A percentile compares a stretch with the other conserved stretches of the same genome.
These are phyloP conservation scores for Elsinoe necatrix DNA, from an alignment of 2,329 filamentous ascomycete genomes.

Conservation along the genomic window DNA sequence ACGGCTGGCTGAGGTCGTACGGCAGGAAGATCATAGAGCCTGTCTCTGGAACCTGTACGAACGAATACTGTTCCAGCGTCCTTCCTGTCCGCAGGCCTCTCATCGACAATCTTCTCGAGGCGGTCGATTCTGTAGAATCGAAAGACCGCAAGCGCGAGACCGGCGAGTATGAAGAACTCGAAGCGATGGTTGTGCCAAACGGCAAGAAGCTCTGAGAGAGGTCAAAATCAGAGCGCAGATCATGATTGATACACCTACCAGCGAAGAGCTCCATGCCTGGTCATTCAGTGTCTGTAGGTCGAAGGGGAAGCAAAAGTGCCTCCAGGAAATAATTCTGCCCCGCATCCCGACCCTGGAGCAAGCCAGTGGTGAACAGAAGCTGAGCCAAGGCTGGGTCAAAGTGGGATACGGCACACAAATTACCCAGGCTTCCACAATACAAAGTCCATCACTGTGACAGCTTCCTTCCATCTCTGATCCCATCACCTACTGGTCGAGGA, in stretches of 20 bases:
- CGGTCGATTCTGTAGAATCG: conserved; percentile 23
- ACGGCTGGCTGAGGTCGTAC: background rate
- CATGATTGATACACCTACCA: background rate
- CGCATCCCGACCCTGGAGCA: background rate
- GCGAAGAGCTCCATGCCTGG: conserved; percentile 11
- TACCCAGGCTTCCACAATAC: too few species aligned
- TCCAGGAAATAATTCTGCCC: background rate
- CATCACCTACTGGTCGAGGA: too few species aligned
- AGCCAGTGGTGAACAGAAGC: too few species aligned
- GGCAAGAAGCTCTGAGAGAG: conserved; percentile 25
- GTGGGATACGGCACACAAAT: too few species aligned
- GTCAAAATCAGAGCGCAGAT: background rate
- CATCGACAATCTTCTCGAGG: conserved; percentile 19
- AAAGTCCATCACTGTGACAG: too few species aligned
- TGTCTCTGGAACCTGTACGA: background rate
- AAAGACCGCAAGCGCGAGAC: conserved; percentile 24
- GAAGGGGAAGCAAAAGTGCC: background rate
- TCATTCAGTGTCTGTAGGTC: background rate
- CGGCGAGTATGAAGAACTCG: conserved; percentile 26
- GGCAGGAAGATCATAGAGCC: background rate
- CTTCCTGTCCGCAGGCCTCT: conserved; percentile 18
- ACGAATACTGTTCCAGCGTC: background rate
- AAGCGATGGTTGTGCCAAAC: conserved; percentile 28
- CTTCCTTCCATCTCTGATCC: too few species aligned
- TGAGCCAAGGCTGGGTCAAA: too few species aligned